phyloP scores from a whole-genome alignment of 805 yeast species.

The Isabelozyma heimii region DNA sequence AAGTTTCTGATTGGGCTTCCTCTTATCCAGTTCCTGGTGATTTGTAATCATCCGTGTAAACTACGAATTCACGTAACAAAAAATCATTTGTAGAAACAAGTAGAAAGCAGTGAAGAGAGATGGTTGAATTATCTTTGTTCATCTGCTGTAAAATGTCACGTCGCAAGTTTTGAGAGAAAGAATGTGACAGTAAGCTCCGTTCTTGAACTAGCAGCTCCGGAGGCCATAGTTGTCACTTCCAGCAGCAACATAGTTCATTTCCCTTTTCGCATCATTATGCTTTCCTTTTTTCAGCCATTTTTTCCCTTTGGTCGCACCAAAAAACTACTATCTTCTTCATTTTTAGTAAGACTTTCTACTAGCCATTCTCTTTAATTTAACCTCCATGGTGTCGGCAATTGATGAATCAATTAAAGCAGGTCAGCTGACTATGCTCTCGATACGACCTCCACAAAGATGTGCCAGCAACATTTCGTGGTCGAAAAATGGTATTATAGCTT shows the following conservation, averaged over 20 bases:
- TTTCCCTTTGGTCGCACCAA: background rate
- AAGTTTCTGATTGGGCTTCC: conserved; percentile 71
- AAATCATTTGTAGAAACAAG: too few relatives aligned
- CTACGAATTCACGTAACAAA: background rate
- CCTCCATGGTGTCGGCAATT: background rate
- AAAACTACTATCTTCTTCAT: background rate
- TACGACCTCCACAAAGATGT: background rate
- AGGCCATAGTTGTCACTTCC: too few relatives aligned
- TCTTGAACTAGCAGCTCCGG: too few relatives aligned
- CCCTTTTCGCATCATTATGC: background rate
- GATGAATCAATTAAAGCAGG: background rate
- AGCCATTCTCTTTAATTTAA: background rate
- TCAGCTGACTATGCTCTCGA: background rate
- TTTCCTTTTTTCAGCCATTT: background rate
- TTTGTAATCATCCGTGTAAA: conserved; percentile 10
- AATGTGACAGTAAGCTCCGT: too few relatives aligned
- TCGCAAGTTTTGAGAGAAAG: too few relatives aligned
- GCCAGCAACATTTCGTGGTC: conserved; percentile 64
- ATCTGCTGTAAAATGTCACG: too few relatives aligned
- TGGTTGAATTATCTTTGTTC: too few relatives aligned
- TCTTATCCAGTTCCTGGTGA: conserved; percentile 90
- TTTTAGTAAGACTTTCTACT: too few relatives aligned
- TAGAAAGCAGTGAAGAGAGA: too few relatives aligned
- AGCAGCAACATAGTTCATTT: background rate
- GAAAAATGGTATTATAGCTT: conserved; percentile 80